Percentiles rank a stretch among this genome's conserved stretches.
These are phyloP conservation scores for Naganishia onofrii DNA, from an alignment of 768 basidiomycete genomes.

Conservation along the genomic window DNA sequence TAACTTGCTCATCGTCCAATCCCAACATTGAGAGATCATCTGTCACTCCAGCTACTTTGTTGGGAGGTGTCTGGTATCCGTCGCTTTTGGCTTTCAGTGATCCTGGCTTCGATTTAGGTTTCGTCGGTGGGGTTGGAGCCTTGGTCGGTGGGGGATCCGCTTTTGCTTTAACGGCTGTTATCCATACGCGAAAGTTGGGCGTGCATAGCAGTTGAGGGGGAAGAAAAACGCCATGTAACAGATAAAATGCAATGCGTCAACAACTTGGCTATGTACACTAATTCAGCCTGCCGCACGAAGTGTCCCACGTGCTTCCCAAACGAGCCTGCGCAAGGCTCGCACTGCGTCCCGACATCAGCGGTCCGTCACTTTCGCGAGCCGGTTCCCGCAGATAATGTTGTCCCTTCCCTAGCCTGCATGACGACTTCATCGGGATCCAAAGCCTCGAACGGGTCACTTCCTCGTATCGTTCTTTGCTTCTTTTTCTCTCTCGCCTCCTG, in stretches of 20 bases:
- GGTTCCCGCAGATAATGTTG: slow-evolving; percentile 46
- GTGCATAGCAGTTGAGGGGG: no score
- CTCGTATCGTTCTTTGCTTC: neutral
- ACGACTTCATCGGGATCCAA: slow-evolving; percentile 92
- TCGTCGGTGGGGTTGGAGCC: slow-evolving; percentile 4
- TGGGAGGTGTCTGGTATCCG: slow-evolving; percentile 31
- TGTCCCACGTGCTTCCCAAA: neutral
- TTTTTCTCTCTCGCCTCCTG: slow-evolving; percentile 9
- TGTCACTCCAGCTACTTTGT: slow-evolving; percentile 25
- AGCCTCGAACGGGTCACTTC: slow-evolving; percentile 61
- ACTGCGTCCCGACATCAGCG: neutral
- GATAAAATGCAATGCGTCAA: slow-evolving; percentile 23
- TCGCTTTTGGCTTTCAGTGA: slow-evolving; percentile 42
- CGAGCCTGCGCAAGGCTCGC: neutral
- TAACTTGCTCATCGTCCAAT: slow-evolving; percentile 58
- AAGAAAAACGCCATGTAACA: neutral
- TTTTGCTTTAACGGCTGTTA: slow-evolving; percentile 27
- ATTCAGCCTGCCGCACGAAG: slow-evolving; percentile 8
- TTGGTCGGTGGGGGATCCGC: neutral
- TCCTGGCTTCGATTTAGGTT: slow-evolving; percentile 39
- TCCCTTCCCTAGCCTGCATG: slow-evolving; percentile 72
- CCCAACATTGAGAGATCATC: slow-evolving; percentile 75
- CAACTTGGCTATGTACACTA: slow-evolving; percentile 20
- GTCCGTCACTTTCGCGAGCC: neutral
- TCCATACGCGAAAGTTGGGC: slow-evolving; percentile 7